These are phyloP conservation scores for Cucurbita maxima DNA, from an alignment of 306 rosid species.

Conservation along the genomic window DNA sequence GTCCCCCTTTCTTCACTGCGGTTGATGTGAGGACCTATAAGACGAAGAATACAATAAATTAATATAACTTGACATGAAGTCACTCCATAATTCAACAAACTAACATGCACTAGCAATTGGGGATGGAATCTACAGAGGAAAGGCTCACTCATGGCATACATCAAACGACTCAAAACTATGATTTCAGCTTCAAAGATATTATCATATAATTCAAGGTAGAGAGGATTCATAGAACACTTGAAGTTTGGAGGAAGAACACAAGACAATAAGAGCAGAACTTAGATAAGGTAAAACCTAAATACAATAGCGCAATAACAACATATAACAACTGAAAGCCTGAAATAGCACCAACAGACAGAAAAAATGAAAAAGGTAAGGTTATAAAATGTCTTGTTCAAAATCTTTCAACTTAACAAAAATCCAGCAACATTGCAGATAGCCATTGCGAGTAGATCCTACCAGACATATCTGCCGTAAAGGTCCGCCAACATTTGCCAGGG, in stretches of 20 bases:
- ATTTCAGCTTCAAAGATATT: not conserved
- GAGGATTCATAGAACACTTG: not conserved
- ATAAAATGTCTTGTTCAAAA: not conserved
- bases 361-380: not conserved
- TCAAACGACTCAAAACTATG: not conserved
- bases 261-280: not conserved
- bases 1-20: slow-evolving; percentile 79
- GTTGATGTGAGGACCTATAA: slow-evolving; percentile 80
- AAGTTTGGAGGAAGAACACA: not conserved
- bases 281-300: not conserved
- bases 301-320: not conserved
- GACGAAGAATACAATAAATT: not conserved
- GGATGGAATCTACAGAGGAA: not conserved
- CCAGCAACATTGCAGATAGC: not conserved
- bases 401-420: not conserved
- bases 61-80: not conserved
- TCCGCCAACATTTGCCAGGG: not conserved
- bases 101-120: not conserved
- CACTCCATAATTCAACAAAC: not conserved
- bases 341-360: not conserved
- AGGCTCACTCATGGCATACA: not conserved
- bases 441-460: not conserved
- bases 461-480: not conserved
- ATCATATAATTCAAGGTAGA: not conserved
- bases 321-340: not conserved